Base-by-base conservation (phyloP, 2,329 filamentous ascomycete species). In the Penicillium frequentans region DNA sequence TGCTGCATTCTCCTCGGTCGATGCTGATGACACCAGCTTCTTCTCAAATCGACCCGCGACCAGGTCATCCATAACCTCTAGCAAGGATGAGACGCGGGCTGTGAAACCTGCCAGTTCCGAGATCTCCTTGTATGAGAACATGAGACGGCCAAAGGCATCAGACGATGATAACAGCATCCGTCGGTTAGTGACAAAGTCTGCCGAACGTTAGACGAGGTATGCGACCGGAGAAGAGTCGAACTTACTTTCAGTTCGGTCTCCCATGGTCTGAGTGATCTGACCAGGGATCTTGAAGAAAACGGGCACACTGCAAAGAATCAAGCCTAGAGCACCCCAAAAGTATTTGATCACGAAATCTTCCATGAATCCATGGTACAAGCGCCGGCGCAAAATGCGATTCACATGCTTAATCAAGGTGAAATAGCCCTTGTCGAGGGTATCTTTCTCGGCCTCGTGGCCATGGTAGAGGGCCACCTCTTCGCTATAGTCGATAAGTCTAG, bases 281-380 rank as follows among this genome's bases (percentile, higher is more conserved):
- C 90, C 90, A 0, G 93, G 92, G 19, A 97, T 84, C 75, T 93
- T 93, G 81, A 99, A 90, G 74, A 99, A 99, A 2, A 98, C 93
- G 0, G 95, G 95, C 0, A 96, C 87, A 74, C 91, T 96, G 80
- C 95, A 99, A 10, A 99, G 86, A 62, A 96, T 76, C 62, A 99
- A 82, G 1, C 95, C 95, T 44, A 99, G 76, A 2, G 95, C 93
- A 42, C 95, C 95, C 95, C 95, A 99, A 77, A 98, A 95, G 73
- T 99, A 99, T 76, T 99, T 99, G 76, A 99, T 96, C 56, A 98
- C 91, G 75, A 97, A 99, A 74, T 99, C 95, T 73, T 99, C 95
- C 93, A 98, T 97, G 69, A 99, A 89, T n/a, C 93, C 93, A 73
- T 99, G 93, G 74, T 98, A 98, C 73, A 99, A 90, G 49, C 95